Base-by-base conservation (phyloP, 768 basidiomycete species). In the Pleurotus ostreatus region DNA sequence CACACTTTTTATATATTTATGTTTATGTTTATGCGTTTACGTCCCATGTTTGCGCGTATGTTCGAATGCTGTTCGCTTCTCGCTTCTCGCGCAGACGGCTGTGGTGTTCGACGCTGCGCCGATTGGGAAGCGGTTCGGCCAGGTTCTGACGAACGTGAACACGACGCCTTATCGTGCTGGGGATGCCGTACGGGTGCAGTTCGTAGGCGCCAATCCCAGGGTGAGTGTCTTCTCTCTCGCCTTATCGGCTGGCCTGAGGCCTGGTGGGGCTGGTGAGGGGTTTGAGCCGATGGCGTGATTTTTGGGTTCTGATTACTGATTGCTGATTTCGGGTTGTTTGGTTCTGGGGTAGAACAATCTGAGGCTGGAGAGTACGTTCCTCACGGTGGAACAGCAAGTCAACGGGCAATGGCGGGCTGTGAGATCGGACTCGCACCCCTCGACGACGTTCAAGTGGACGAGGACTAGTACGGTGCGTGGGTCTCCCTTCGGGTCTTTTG, bases 131-230 rank as follows among this genome's bases (percentile, higher is more conserved):
- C 68, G 66, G 1, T 91, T 92, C 63, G 89, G 89, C 44, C 75
- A 78, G 25, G 78, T 88, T 8, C 63, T 85, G 4, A 63, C 71
- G 9, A 80, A 90, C 65, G 86, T 86, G 48, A 66, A 72, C 9
- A 67, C 70, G 0, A 65, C 75, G 4, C 57, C 79, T 6, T 92
- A 88, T 67, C 65, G 62, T 39, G 76, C 71, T 6, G 85, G 86
- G 12, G 75, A 84, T 34, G 84, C 74, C 3, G 89, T 89, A 55
- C 65, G 66, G 8, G 85, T 79, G 12, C 73, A 75, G 49, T 92
- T 92, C 59, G 83, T 87, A 47, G 89, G 88, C 45, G 89, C 89
- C 41, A 88, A 89, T 65, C 90, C 89, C 0, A 76, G 89, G 70
- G 88, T 89, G 60, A 60, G 81, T 67, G 30, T 8, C 25, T 2